phyloP scores from a whole-genome alignment of 305 asterid genomes.

The Nicotiana rustica region DNA sequence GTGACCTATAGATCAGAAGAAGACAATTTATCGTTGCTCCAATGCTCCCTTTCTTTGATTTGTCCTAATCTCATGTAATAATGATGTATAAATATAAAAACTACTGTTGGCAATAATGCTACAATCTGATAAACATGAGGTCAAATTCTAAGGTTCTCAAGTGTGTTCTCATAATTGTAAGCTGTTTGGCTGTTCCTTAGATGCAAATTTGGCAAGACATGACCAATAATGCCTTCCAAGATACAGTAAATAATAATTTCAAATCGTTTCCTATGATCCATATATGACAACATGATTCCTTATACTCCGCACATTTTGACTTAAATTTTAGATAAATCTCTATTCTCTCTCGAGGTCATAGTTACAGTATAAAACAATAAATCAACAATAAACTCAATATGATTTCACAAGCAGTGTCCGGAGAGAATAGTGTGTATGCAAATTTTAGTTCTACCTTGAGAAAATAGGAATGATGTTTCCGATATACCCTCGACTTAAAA shows the following conservation, averaged over 20 bases:
- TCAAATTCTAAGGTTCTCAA: slow-evolving; percentile 30
- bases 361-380: background rate
- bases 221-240: slow-evolving; percentile 47
- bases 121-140: slow-evolving; percentile 33
- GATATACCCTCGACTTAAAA: no score
- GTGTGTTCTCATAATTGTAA: slow-evolving; percentile 39
- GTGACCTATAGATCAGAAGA: no score
- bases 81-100: background rate
- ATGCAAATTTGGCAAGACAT: slow-evolving; percentile 51
- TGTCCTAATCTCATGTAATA: background rate
- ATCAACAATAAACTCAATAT: no score
- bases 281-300: background rate
- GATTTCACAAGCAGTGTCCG: fast-evolving
- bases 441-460: no score
- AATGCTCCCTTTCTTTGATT: background rate
- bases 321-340: background rate
- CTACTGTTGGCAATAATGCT: slow-evolving; percentile 31
- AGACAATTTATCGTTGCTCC: no score
- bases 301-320: background rate
- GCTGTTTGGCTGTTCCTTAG: slow-evolving; percentile 23
- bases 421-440: fast-evolving
- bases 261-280: background rate
- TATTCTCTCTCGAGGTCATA: background rate
- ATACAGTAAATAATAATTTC: background rate
- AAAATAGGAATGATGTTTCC: no score